Conservation (phyloP, 116 monocot genomes). For the Zostera marina region DNA sequence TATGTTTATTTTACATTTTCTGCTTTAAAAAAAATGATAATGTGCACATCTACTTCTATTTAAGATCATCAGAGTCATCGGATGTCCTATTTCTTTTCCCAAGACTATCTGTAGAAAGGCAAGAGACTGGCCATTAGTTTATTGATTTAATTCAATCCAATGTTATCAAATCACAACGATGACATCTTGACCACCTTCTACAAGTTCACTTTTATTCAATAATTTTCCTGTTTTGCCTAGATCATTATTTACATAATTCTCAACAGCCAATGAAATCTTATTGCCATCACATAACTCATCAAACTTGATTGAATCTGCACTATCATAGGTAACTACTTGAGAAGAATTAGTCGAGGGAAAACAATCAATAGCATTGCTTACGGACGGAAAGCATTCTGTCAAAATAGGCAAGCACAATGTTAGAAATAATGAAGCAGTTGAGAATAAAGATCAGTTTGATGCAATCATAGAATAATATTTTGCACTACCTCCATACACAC, state of each 20-base stretch:
- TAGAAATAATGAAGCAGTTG: neutral
- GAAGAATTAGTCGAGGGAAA: conserved; percentile 16
- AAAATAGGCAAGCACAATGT: neutral
- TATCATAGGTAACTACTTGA: conserved; percentile 41
- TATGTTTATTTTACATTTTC: conserved; percentile 23
- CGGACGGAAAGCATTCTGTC: conserved; percentile 36
- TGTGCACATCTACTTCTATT: conserved; percentile 20
- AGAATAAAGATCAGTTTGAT: neutral
- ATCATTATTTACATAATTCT: conserved; percentile 38
- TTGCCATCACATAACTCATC: conserved; percentile 21
- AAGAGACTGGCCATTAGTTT: conserved; percentile 16
- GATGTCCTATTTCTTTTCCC: conserved; percentile 30
- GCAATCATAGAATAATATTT: neutral
- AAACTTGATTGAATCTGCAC: conserved; percentile 53
- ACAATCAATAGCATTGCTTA: conserved; percentile 25
- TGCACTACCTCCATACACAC: conserved; percentile 56
- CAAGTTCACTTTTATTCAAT: conserved; percentile 8
- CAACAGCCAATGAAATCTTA: conserved; percentile 23
- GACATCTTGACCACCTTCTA: conserved; percentile 10
- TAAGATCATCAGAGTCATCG: conserved; percentile 23
- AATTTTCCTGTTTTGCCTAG: conserved; percentile 14
- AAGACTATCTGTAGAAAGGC: conserved; percentile 7
- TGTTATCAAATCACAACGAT: conserved; percentile 7
- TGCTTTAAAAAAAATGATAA: no score
- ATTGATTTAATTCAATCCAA: conserved; percentile 4